Evolutionary conservation across 768 basidiomycete species (phyloP).

Genomic region (Lactarius akahatsu): DNA sequence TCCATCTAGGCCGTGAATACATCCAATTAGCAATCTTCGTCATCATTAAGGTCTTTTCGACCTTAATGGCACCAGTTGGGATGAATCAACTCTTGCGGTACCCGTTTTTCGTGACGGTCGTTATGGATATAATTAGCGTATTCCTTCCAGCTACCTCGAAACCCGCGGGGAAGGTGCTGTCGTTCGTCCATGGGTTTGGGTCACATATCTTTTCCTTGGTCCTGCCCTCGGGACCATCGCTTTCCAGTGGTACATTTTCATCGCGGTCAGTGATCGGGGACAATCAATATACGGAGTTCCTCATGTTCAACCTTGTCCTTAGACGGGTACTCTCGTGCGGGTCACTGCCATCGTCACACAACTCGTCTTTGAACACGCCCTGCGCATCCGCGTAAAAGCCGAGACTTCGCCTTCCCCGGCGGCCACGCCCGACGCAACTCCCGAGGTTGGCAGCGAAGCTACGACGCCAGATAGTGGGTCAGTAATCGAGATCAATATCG

Average conservation of each 20-base stretch:
- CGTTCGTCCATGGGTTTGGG: conserved; percentile 71
- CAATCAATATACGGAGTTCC: neutral
- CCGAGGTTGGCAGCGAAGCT: conserved; percentile 30
- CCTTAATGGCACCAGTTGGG: conserved; percentile 35
- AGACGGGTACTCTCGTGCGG: conserved; percentile 43
- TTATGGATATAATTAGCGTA: neutral
- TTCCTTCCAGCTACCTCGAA: conserved; percentile 55
- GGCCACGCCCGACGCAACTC: conserved; percentile 24
- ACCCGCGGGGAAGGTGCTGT: conserved; percentile 46
- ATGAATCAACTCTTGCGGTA: conserved; percentile 37
- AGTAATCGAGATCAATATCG: conserved; percentile 18
- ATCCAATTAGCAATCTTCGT: conserved; percentile 17
- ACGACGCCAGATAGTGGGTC: conserved; percentile 32
- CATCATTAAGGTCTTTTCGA: conserved; percentile 23
- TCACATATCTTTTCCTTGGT: conserved; percentile 50
- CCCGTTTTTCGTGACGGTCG: neutral
- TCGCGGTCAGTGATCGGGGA: conserved; percentile 30
- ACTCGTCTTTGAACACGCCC: conserved; percentile 55
- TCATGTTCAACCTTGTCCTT: neutral
- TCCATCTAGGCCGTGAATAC: conserved; percentile 23
- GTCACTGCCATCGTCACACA: conserved; percentile 50
- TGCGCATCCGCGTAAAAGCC: conserved; percentile 52
- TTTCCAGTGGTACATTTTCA: conserved; percentile 55
- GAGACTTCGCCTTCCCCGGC: conserved; percentile 34
- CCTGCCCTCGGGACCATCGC: conserved; percentile 44